phyloP scores from a whole-genome alignment of 1,284 basidiomycete species.

The Cryptococcus sp. region DNA sequence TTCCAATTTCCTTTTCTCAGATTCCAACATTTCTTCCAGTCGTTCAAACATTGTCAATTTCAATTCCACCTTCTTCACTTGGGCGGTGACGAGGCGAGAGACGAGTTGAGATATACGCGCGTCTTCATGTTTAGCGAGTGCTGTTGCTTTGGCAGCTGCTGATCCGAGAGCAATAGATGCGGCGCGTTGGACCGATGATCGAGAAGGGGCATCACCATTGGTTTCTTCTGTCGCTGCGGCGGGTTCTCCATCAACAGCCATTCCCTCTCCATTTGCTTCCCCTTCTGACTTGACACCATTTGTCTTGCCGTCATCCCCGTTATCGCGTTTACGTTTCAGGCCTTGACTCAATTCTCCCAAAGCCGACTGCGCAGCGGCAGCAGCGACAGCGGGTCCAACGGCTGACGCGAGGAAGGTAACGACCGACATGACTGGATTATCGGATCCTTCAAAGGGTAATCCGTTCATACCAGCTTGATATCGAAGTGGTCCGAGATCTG shows the following conservation, averaged over 20 bases:
- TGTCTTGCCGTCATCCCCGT: conserved; percentile 10
- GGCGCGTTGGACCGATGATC: conserved; percentile 71
- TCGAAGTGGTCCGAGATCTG: conserved; percentile 67
- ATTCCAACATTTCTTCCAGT: conserved; percentile 81
- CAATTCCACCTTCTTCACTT: conserved; percentile 86
- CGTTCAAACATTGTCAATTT: conserved; percentile 90
- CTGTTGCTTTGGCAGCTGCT: conserved; percentile 78
- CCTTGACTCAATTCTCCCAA: conserved; percentile 61
- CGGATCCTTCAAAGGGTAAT: conserved; percentile 87
- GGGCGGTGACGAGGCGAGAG: conserved; percentile 80
- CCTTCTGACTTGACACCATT: conserved; percentile 12
- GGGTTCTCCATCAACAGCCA: conserved; percentile 24
- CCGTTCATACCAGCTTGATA: conserved; percentile 55
- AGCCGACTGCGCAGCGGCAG: conserved; percentile 88
- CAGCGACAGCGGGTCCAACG: conserved; percentile 83
- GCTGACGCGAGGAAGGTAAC: conserved; percentile 94
- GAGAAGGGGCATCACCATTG: conserved; percentile 53
- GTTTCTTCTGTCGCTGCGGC: conserved; percentile 23
- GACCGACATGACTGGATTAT: conserved; percentile 98
- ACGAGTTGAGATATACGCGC: conserved; percentile 74
- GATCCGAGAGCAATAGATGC: conserved; percentile 80
- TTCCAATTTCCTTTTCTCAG: conserved; percentile 57
- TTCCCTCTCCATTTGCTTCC: conserved; percentile 1
- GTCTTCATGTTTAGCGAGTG: conserved; percentile 82
- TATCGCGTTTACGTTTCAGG: conserved; percentile 58